phyloP scores from a whole-genome alignment of 305 asterid species.

The Petunia hybrid region DNA sequence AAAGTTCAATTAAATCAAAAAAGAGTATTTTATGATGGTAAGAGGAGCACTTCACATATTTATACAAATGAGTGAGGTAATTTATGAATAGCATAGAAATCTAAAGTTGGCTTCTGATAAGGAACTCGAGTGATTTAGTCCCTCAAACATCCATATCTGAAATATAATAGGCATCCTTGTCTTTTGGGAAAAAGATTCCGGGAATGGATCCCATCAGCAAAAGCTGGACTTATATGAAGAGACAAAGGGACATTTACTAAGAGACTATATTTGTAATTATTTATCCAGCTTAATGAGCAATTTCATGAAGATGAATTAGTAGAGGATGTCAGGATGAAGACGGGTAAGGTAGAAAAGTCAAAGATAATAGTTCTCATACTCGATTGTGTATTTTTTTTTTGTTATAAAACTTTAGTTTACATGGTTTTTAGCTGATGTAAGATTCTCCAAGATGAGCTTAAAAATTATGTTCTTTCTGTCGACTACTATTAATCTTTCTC shows the following conservation, averaged over 20 bases:
- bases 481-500: background rate
- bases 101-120: background rate
- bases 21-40: background rate
- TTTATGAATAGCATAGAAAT: background rate
- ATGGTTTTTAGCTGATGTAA: background rate
- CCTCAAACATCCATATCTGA: background rate
- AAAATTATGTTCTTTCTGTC: background rate
- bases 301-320: background rate
- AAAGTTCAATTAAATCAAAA: too few species aligned
- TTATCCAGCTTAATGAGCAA: background rate
- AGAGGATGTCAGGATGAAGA: background rate
- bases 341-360: background rate
- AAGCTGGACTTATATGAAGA: background rate
- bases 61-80: constrained; percentile 6
- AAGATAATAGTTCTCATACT: background rate
- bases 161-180: background rate
- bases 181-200: background rate
- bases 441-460: background rate
- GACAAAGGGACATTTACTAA: background rate
- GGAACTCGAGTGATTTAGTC: background rate
- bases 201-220: background rate
- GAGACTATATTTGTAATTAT: background rate
- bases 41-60: background rate
- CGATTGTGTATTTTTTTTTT: background rate
- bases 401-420: background rate